phyloP scores from a whole-genome alignment of 2,329 filamentous ascomycete species.

The Alternaria ethzedia region DNA sequence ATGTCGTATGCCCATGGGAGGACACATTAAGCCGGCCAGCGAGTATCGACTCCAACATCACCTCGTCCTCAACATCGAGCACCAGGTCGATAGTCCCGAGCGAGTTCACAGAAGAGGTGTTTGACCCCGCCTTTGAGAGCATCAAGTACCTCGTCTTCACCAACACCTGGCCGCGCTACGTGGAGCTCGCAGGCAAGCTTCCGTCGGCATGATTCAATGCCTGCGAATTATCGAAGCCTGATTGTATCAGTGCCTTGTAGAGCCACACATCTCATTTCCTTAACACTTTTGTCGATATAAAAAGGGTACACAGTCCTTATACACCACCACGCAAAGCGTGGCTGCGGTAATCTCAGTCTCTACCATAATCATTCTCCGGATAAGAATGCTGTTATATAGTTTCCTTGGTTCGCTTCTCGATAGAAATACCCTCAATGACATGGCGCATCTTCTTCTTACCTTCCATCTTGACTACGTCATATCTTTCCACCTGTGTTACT shows the following conservation, averaged over 20 bases:
- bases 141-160: constrained; percentile 50
- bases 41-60: constrained; percentile 39
- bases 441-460: background rate
- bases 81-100: constrained; percentile 40
- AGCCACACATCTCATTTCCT: background rate
- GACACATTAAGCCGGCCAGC: constrained; percentile 41
- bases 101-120: constrained; percentile 43
- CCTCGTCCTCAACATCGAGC: constrained; percentile 29
- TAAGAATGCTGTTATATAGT: background rate
- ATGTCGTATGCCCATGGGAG: constrained; percentile 49
- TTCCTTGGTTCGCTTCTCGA: background rate
- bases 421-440: constrained; percentile 9
- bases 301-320: background rate
- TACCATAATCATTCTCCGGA: background rate
- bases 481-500: background rate
- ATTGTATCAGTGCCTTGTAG: background rate
- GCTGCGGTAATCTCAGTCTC: background rate
- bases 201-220: background rate
- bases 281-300: background rate
- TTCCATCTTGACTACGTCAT: background rate
- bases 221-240: background rate
- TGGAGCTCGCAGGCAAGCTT: constrained; percentile 36
- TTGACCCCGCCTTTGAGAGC: constrained; percentile 46
- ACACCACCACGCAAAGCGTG: background rate
- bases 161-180: constrained; percentile 48